Conservation (phyloP, 2,329 filamentous ascomycete species). For the Lizonia empirigonia region DNA sequence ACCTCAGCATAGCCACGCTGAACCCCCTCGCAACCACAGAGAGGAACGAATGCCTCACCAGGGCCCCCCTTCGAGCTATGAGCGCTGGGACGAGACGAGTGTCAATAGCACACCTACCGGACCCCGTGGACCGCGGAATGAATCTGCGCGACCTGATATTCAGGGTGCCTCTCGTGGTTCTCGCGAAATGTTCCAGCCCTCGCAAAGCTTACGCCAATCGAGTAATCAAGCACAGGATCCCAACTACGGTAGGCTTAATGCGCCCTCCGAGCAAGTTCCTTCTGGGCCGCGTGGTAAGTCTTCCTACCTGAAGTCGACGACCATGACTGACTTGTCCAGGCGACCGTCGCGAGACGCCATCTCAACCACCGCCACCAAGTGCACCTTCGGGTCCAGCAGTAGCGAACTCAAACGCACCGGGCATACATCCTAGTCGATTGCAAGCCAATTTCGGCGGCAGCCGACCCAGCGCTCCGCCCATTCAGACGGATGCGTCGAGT, state of each 20-base stretch:
- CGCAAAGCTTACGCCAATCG: slow-evolving; percentile 42
- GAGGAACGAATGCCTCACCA: slow-evolving; percentile 39
- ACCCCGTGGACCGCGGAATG: slow-evolving; percentile 55
- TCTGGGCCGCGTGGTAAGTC: slow-evolving; percentile 59
- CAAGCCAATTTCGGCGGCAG: slow-evolving; percentile 33
- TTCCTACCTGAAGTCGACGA: not conserved
- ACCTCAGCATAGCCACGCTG: slow-evolving; percentile 33
- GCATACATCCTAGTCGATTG: slow-evolving; percentile 62
- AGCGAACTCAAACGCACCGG: slow-evolving; percentile 46
- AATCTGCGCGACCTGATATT: slow-evolving; percentile 20
- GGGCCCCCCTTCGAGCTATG: slow-evolving; percentile 44
- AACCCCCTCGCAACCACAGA: slow-evolving; percentile 36
- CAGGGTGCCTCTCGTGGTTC: slow-evolving; percentile 29
- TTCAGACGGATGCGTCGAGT: slow-evolving; percentile 42
- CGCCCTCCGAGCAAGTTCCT: slow-evolving; percentile 55
- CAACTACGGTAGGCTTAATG: slow-evolving; percentile 57
- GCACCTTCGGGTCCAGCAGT: slow-evolving; percentile 39
- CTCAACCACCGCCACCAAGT: slow-evolving; percentile 35
- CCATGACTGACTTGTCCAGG: slow-evolving; percentile 17
- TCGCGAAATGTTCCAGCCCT: slow-evolving; percentile 50
- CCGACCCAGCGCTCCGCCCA: slow-evolving; percentile 15
- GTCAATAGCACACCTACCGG: slow-evolving; percentile 56
- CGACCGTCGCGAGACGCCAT: slow-evolving; percentile 37
- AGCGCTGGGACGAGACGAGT: slow-evolving; percentile 43
- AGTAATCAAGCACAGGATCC: slow-evolving; percentile 51